Percentiles rank a stretch among this genome's conserved stretches.
Conservation (phyloP, 1,284 basidiomycete genomes). For the Abortiporus biennis region DNA sequence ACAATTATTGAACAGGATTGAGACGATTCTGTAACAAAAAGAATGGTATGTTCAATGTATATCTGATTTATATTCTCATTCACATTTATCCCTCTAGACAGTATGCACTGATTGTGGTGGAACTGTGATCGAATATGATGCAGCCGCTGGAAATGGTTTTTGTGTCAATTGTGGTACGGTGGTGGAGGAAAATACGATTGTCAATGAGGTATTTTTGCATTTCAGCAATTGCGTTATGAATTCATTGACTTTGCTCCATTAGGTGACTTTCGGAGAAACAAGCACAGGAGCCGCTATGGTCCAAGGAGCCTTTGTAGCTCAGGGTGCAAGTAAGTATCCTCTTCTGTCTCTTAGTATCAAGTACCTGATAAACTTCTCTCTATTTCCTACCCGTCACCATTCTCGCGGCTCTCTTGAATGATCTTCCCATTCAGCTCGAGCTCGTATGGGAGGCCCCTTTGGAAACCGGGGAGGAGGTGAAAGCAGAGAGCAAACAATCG, state of each 20-base stretch:
- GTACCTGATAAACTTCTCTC: constrained; percentile 6
- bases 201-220: constrained; percentile 48
- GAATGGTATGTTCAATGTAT: too few relatives aligned
- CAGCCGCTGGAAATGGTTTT: constrained; percentile 76
- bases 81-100: too few relatives aligned
- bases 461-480: constrained; percentile 72
- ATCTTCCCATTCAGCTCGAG: constrained; percentile 72
- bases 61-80: too few relatives aligned
- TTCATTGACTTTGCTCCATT: background rate
- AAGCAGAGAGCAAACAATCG: constrained; percentile 84
- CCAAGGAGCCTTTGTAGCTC: constrained; percentile 91
- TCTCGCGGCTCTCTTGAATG: background rate
- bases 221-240: background rate
- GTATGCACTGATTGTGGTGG: constrained; percentile 70
- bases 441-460: constrained; percentile 74
- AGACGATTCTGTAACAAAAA: too few relatives aligned
- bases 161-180: constrained; percentile 86
- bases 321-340: constrained; percentile 78
- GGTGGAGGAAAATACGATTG: constrained; percentile 91
- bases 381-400: background rate
- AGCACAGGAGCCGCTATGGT: constrained; percentile 91
- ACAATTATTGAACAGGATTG: too few relatives aligned
- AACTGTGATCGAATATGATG: constrained; percentile 77
- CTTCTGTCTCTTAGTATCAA: background rate
- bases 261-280: constrained; percentile 93